Conservation (phyloP, 169 alveolate genomes). For the Cryptosporidium viatorum region DNA sequence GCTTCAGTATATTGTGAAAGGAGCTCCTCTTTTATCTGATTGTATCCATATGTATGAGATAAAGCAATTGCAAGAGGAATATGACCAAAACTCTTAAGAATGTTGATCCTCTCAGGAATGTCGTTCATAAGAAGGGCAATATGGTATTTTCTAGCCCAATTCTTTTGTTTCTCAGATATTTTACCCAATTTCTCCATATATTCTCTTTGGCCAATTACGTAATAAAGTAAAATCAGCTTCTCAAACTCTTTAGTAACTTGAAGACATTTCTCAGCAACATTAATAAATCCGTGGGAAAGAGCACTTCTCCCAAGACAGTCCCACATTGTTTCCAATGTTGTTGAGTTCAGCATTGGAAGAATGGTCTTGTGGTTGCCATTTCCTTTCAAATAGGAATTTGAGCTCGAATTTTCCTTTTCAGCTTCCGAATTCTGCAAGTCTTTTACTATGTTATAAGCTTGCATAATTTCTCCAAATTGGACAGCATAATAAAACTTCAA, state of each 20-base stretch:
- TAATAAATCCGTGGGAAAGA: slow-evolving; percentile 49
- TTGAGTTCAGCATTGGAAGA: slow-evolving; percentile 42
- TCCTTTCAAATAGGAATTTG: background rate
- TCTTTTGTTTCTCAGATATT: slow-evolving; percentile 63
- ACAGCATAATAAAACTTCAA: slow-evolving; percentile 82
- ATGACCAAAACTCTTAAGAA: slow-evolving; percentile 34
- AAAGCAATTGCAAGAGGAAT: slow-evolving; percentile 65
- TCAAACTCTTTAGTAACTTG: slow-evolving; percentile 66
- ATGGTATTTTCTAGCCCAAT: slow-evolving; percentile 66
- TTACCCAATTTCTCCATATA: slow-evolving; percentile 48
- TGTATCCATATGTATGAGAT: slow-evolving; percentile 66
- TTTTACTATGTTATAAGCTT: slow-evolving; percentile 82
- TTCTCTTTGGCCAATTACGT: slow-evolving; percentile 67
- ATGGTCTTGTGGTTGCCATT: slow-evolving; percentile 42
- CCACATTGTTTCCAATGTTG: slow-evolving; percentile 59
- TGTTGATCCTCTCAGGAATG: slow-evolving; percentile 58
- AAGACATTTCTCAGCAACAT: slow-evolving; percentile 71
- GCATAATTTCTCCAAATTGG: slow-evolving; percentile 81
- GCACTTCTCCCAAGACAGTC: slow-evolving; percentile 65
- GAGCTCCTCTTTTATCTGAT: slow-evolving; percentile 47
- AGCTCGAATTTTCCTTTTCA: slow-evolving; percentile 38
- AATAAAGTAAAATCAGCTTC: slow-evolving; percentile 46
- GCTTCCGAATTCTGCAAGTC: slow-evolving; percentile 80
- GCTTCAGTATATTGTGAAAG: slow-evolving; percentile 53
- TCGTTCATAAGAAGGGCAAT: slow-evolving; percentile 43